Conservation (phyloP, 202 grass and related monocot species). For the Zizania palustris region DNA sequence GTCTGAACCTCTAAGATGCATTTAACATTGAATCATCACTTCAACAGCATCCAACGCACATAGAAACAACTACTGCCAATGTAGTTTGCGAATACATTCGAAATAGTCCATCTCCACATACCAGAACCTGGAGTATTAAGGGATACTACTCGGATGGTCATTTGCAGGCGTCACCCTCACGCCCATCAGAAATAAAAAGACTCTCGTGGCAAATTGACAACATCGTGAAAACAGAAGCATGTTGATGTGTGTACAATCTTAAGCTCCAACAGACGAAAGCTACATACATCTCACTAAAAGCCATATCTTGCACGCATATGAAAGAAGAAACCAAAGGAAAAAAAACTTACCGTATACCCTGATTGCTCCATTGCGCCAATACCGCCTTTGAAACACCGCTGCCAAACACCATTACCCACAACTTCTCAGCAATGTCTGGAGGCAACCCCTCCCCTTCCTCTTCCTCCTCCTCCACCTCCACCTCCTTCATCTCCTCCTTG, state of each 20-base stretch:
- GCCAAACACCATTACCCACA: slow-evolving; percentile 84
- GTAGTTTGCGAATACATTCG: background rate
- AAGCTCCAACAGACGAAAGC: slow-evolving; percentile 12
- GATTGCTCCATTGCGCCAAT: slow-evolving; percentile 93
- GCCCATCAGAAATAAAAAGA: slow-evolving; percentile 17
- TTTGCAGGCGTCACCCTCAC: slow-evolving; percentile 1
- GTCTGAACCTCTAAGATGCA: background rate
- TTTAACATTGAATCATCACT: slow-evolving; percentile 20
- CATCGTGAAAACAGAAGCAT: slow-evolving; percentile 4
- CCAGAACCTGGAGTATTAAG: slow-evolving; percentile 4
- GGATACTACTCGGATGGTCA: background rate
- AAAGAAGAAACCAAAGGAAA: background rate
- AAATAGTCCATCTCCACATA: slow-evolving; percentile 1
- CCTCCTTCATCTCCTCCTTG: slow-evolving; percentile 39
- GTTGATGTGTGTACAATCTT: background rate
- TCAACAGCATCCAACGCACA: background rate
- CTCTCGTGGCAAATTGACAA: background rate
- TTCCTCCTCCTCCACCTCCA: slow-evolving; percentile 35
- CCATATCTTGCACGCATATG: slow-evolving; percentile 20
- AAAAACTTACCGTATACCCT: slow-evolving; percentile 83
- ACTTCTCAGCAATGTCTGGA: slow-evolving; percentile 54
- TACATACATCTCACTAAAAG: slow-evolving; percentile 32
- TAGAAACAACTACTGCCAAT: slow-evolving; percentile 8
- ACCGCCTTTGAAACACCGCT: slow-evolving; percentile 65
- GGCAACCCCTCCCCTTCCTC: slow-evolving; percentile 45